Percentiles rank a stretch among this genome's conserved stretches.
Conservation (phyloP, 2,329 filamentous ascomycete species). For the Fusarium sp. region DNA sequence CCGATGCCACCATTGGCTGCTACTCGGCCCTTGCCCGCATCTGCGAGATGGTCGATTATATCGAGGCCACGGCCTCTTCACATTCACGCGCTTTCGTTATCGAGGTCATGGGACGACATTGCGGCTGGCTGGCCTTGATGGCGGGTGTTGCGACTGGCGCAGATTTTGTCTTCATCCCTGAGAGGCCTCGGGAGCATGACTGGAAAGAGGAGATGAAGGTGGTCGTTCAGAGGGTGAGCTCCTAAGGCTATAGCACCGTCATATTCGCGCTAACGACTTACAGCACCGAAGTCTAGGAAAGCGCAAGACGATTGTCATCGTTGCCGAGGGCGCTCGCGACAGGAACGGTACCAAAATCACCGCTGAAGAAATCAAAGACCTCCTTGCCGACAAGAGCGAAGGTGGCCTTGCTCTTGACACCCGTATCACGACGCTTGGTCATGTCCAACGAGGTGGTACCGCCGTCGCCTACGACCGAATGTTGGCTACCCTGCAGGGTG, state of each 20-base stretch:
- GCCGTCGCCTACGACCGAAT: constrained; percentile 96
- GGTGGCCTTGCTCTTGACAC: constrained; percentile 86
- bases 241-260: neutral
- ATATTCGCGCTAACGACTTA: constrained; percentile 34
- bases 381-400: constrained; percentile 81
- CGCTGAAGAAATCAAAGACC: constrained; percentile 85
- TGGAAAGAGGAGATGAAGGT: constrained; percentile 92
- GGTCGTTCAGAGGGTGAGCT: constrained; percentile 78
- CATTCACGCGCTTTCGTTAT: constrained; percentile 98
- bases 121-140: constrained; percentile 97
- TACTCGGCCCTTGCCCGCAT: constrained; percentile 95
- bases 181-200: constrained; percentile 88
- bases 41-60: constrained; percentile 96
- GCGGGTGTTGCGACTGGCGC: constrained; percentile 94
- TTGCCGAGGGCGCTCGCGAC: constrained; percentile 95
- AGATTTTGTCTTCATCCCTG: constrained; percentile 97
- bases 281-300: constrained; percentile 92
- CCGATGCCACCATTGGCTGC: constrained; percentile 96
- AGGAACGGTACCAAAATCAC: constrained; percentile 87
- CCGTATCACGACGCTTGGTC: constrained; percentile 92
- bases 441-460: constrained; percentile 95
- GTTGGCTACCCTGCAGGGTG: constrained; percentile 92
- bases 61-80: constrained; percentile 94
- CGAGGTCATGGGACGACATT: constrained; percentile 98
- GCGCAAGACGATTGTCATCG: constrained; percentile 97